These are phyloP conservation scores for Chaetomium sp. DNA, from an alignment of 2,329 filamentous ascomycete species.

Conservation along the genomic window DNA sequence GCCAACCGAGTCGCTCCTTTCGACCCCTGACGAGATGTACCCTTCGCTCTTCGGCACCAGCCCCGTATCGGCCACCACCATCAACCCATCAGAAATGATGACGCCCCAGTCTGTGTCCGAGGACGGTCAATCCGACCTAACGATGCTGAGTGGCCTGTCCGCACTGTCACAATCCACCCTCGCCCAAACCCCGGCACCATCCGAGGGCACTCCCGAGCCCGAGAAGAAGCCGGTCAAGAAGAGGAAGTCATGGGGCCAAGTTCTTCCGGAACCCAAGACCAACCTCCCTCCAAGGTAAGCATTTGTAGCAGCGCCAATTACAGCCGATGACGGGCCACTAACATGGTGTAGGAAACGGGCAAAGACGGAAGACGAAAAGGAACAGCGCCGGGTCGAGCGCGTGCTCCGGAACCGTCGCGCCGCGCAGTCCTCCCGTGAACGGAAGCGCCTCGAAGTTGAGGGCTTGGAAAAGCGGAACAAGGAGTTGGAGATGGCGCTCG, in stretches of 20 bases:
- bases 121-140: constrained; percentile 27
- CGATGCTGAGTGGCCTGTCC: constrained; percentile 23
- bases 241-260: constrained; percentile 97
- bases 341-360: constrained; percentile 68
- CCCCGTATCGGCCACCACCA: constrained; percentile 29
- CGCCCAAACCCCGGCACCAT: constrained; percentile 13
- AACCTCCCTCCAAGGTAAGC: constrained; percentile 74
- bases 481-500: constrained; percentile 58
- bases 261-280: constrained; percentile 92
- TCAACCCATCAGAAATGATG: constrained; percentile 45
- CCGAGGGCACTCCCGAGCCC: constrained; percentile 22
- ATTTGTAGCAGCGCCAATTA: not conserved
- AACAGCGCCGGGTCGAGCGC: constrained; percentile 93
- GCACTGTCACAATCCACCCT: constrained; percentile 7
- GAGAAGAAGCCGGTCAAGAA: constrained; percentile 81
- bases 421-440: constrained; percentile 91
- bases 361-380: constrained; percentile 98
- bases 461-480: constrained; percentile 70
- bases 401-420: constrained; percentile 94
- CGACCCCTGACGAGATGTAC: constrained; percentile 43
- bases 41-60: constrained; percentile 41
- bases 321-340: not conserved
- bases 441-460: constrained; percentile 84
- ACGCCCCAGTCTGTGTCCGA: constrained; percentile 38
- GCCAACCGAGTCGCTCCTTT: constrained; percentile 49